These are phyloP conservation scores for Uronychia setigera DNA, from an alignment of 73 alveolate species.

Conservation along the genomic window DNA sequence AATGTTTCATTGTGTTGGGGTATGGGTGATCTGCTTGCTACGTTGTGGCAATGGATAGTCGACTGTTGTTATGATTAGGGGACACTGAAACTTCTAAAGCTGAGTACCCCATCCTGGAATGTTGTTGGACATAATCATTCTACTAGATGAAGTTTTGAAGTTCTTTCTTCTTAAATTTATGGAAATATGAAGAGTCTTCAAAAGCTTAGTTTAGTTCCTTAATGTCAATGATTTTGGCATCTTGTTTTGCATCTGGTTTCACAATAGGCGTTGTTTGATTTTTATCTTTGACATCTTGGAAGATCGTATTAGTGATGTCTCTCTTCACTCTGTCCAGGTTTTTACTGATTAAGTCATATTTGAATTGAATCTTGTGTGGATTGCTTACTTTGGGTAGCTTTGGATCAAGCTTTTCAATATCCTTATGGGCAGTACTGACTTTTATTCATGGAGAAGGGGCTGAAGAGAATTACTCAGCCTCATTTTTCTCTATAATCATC, in stretches of 20 bases:
- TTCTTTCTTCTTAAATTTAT: background rate
- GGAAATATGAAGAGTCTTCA: background rate
- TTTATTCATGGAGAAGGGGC: background rate
- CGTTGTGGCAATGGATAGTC: background rate
- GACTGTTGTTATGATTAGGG: background rate
- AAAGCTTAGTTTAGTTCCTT: background rate
- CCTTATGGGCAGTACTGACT: background rate
- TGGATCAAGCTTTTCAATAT: background rate
- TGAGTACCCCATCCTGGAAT: background rate
- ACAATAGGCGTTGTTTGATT: background rate
- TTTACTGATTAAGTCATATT: background rate
- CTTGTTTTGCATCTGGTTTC: background rate
- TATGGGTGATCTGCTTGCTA: too few relatives aligned
- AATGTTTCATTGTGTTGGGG: too few relatives aligned
- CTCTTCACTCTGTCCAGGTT: background rate
- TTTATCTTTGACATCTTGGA: background rate
- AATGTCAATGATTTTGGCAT: background rate
- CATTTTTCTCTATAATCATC: too few relatives aligned
- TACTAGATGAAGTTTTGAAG: background rate
- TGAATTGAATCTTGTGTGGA: background rate
- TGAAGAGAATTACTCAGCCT: too few relatives aligned
- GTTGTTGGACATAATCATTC: background rate
- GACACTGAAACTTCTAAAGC: background rate
- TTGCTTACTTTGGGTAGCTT: background rate
- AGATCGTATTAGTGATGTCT: background rate